phyloP scores from a whole-genome alignment of 495 filamentous ascomycete genomes.

The Trypethelium eluteriae region DNA sequence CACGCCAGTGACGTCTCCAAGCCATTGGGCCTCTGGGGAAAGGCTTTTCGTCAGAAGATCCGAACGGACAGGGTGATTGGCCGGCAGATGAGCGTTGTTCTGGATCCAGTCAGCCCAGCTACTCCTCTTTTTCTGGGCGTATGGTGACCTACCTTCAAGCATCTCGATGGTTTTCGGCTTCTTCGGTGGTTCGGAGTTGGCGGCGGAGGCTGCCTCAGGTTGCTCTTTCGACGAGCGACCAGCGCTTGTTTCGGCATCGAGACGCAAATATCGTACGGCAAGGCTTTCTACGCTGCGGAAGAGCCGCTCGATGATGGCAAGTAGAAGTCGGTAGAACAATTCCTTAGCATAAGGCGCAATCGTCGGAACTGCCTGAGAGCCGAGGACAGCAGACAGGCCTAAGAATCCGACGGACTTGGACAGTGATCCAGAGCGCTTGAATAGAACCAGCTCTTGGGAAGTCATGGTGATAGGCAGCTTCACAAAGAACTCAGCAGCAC shows the following conservation, averaged over 20 bases:
- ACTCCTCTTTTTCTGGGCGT: background rate
- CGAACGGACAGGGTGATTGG: background rate
- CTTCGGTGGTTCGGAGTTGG: background rate
- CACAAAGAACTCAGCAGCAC: background rate
- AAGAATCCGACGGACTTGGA: background rate
- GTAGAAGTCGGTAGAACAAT: background rate
- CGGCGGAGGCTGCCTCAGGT: background rate
- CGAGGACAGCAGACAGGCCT: background rate
- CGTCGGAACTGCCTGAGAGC: background rate
- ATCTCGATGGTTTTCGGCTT: background rate
- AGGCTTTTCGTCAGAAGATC: background rate
- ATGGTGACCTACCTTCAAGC: background rate
- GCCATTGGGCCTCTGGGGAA: background rate
- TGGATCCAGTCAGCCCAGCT: background rate
- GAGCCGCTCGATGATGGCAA: background rate
- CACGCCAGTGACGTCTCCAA: background rate
- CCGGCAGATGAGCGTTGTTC: background rate
- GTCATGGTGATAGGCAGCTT: conserved; percentile 1
- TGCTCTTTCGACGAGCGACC: background rate
- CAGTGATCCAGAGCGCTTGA: background rate
- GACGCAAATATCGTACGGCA: background rate
- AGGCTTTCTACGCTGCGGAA: background rate
- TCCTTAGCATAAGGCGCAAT: conserved; percentile 5
- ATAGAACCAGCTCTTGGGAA: conserved; percentile 1
- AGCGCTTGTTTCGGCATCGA: background rate